Percentiles rank a stretch among this genome's conserved stretches.
Evolutionary conservation across 1,284 basidiomycete species (phyloP).

Genomic region (Inonotus obliquus): DNA sequence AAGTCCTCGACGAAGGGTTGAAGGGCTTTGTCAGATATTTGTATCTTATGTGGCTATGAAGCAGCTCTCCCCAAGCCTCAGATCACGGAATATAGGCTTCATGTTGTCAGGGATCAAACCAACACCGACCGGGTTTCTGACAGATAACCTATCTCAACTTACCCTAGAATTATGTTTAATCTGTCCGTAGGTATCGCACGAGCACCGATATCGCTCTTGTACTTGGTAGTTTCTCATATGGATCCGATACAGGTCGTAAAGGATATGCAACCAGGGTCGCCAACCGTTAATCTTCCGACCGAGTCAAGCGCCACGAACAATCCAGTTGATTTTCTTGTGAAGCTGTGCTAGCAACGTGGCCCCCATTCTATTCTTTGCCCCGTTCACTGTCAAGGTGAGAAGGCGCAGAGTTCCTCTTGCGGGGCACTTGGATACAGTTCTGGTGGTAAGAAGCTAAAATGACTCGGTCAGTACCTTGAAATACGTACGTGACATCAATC

Average conservation of each 20-base stretch:
- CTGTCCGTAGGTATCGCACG: neutral
- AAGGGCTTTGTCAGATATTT: no score
- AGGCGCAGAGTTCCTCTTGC: no score
- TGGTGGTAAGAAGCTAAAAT: no score
- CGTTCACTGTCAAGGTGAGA: neutral
- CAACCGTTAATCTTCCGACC: neutral
- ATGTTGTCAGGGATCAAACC: no score
- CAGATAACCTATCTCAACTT: no score
- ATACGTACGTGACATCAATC: no score
- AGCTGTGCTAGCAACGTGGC: neutral
- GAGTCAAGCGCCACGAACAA: neutral
- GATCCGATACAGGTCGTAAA: neutral
- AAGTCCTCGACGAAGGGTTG: no score
- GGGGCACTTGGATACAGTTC: no score
- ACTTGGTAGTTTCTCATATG: neutral
- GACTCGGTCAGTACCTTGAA: no score
- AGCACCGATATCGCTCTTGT: neutral
- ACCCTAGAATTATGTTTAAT: neutral
- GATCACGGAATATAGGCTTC: no score
- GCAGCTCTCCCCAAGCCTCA: no score
- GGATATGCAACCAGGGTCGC: neutral
- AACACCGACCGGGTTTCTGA: neutral
- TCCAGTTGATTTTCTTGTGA: neutral
- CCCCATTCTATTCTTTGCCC: neutral
- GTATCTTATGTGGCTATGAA: no score